These are phyloP conservation scores for Kodamaea derodonti DNA, from an alignment of 1,139 yeast species.

Conservation along the genomic window DNA sequence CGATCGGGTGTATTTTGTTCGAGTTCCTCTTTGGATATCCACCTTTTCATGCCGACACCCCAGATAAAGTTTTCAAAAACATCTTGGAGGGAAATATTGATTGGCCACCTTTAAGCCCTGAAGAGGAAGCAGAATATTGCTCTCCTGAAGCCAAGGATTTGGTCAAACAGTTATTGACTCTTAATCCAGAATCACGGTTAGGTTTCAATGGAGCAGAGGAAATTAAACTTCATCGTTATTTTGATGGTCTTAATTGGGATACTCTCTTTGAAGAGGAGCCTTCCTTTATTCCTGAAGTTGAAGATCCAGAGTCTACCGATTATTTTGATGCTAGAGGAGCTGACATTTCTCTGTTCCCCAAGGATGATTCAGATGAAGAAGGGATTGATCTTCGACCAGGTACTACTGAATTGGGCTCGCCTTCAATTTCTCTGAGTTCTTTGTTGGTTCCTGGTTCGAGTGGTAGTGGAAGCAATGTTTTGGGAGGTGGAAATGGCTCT, in stretches of 20 bases:
- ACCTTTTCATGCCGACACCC: slow-evolving; percentile 85
- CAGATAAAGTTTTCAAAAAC: slow-evolving; percentile 77
- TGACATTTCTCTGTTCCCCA: slow-evolving; percentile 56
- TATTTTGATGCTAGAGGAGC: slow-evolving; percentile 95
- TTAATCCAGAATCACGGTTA: slow-evolving; percentile 62
- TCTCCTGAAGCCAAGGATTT: slow-evolving; percentile 72
- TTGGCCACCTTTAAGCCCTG: slow-evolving; percentile 68
- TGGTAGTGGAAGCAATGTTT: slow-evolving; percentile 7
- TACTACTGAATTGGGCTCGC: slow-evolving; percentile 19
- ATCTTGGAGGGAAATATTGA: slow-evolving; percentile 70
- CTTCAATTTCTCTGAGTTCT: slow-evolving; percentile 14
- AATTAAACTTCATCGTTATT: slow-evolving; percentile 74
- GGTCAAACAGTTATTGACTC: slow-evolving; percentile 55
- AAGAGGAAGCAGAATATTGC: slow-evolving; percentile 52
- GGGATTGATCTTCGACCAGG: slow-evolving; percentile 10
- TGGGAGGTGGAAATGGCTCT: slow-evolving; percentile 1
- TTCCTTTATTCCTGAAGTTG: slow-evolving; percentile 75
- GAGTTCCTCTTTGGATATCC: slow-evolving; percentile 93
- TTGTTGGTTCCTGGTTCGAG: slow-evolving; percentile 11
- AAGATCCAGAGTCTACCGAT: slow-evolving; percentile 84
- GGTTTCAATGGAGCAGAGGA: slow-evolving; percentile 79
- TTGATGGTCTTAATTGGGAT: slow-evolving; percentile 71
- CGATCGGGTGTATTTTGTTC: slow-evolving; percentile 90
- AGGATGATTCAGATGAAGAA: slow-evolving; percentile 41
- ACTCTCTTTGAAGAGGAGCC: slow-evolving; percentile 71